Evolutionary conservation across 2,329 filamentous ascomycete species (phyloP).

Genomic region (Ophiostoma angusticollis): DNA sequence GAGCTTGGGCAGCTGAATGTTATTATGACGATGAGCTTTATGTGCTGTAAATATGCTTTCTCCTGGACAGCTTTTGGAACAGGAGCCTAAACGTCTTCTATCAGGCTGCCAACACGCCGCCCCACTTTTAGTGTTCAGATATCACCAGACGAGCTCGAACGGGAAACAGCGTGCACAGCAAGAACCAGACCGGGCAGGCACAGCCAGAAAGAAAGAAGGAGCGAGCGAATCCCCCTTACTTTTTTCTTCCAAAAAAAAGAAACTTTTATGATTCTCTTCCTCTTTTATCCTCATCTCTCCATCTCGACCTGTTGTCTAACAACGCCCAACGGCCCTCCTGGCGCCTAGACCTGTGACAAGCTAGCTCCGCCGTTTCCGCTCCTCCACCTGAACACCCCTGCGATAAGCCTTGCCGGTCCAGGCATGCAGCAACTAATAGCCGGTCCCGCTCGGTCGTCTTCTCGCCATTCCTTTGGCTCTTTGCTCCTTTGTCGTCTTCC

Average conservation of each 20-base stretch:
- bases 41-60: too few relatives aligned
- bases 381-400: not conserved
- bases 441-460: slow-evolving; percentile 3
- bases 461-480: not conserved
- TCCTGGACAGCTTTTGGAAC: too few relatives aligned
- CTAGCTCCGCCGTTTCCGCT: not conserved
- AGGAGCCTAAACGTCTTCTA: too few relatives aligned
- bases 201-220: too few relatives aligned
- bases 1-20: slow-evolving; percentile 1
- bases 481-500: not conserved
- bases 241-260: too few relatives aligned
- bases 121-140: too few relatives aligned
- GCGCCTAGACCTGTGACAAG: not conserved
- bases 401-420: slow-evolving; percentile 1
- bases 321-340: not conserved
- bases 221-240: too few relatives aligned
- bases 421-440: not conserved
- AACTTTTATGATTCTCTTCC: not conserved
- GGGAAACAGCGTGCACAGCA: too few relatives aligned
- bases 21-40: too few relatives aligned
- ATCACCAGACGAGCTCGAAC: too few relatives aligned
- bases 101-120: too few relatives aligned
- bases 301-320: not conserved
- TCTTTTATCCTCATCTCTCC: not conserved
- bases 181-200: too few relatives aligned